These are phyloP conservation scores for Fusarium sp. DNA, from an alignment of 2,329 filamentous ascomycete species.

Conservation along the genomic window DNA sequence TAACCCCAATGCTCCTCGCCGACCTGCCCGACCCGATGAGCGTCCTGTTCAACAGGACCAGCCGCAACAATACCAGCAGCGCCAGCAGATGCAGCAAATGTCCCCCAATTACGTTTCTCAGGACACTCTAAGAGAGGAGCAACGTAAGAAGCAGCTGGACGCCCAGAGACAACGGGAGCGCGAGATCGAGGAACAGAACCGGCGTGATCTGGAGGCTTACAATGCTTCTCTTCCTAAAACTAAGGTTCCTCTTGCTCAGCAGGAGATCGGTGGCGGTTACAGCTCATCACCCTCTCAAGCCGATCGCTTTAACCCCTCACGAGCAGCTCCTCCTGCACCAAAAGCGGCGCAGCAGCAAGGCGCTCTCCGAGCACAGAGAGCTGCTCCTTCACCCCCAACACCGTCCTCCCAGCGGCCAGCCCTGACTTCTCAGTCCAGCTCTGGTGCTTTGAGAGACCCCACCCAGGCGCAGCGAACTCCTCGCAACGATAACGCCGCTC, in stretches of 20 bases:
- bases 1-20: constrained; percentile 57
- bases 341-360: constrained; percentile 68
- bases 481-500: constrained; percentile 62
- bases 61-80: constrained; percentile 69
- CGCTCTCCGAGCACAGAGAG: constrained; percentile 78
- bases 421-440: constrained; percentile 64
- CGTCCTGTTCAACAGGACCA: constrained; percentile 52
- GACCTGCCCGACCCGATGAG: constrained; percentile 60
- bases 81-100: constrained; percentile 70
- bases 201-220: constrained; percentile 86
- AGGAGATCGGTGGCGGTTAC: constrained; percentile 82
- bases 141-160: constrained; percentile 73
- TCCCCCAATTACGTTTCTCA: constrained; percentile 67
- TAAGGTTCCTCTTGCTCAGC: constrained; percentile 84
- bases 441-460: constrained; percentile 60
- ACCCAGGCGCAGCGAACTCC: constrained; percentile 57
- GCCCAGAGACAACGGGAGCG: constrained; percentile 64
- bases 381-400: constrained; percentile 77
- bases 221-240: constrained; percentile 89
- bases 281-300: constrained; percentile 56
- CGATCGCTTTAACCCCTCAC: constrained; percentile 87
- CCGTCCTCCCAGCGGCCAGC: constrained; percentile 60
- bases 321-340: constrained; percentile 86
- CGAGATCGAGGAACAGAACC: constrained; percentile 74
- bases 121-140: constrained; percentile 66